Percentiles rank a stretch among this genome's conserved stretches.
These are phyloP conservation scores for Beverwykella pulmonaria DNA, from an alignment of 495 filamentous ascomycete species.

Conservation along the genomic window DNA sequence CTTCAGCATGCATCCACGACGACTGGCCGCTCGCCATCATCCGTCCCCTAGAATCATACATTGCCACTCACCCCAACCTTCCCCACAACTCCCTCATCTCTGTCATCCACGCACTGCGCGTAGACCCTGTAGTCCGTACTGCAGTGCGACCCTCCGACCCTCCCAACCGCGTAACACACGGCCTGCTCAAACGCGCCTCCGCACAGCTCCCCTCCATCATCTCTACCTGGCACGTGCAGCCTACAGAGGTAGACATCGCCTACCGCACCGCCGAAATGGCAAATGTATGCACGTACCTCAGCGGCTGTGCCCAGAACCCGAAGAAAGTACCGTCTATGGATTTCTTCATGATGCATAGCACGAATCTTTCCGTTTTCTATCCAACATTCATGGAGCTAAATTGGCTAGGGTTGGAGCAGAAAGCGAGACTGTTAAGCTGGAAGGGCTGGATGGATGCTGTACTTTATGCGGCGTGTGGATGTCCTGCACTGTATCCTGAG, in stretches of 20 bases:
- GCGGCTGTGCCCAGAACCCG: slow-evolving; percentile 4
- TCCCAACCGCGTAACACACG: slow-evolving; percentile 1
- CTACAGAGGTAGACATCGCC: background rate
- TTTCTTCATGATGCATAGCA: slow-evolving; percentile 4
- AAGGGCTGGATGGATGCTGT: slow-evolving; percentile 10
- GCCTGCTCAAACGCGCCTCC: background rate
- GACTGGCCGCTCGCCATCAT: slow-evolving; percentile 4
- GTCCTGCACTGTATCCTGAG: slow-evolving; percentile 3
- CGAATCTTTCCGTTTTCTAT: slow-evolving; percentile 2
- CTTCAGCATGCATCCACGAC: slow-evolving; percentile 7
- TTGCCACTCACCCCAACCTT: background rate
- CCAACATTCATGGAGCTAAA: slow-evolving; percentile 6
- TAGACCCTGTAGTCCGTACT: background rate
- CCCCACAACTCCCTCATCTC: background rate
- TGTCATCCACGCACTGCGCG: background rate
- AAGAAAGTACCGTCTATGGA: background rate
- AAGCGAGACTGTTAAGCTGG: slow-evolving; percentile 1
- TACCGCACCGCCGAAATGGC: background rate
- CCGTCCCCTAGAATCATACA: background rate
- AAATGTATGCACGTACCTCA: background rate
- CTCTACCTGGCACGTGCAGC: background rate
- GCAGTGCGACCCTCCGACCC: background rate
- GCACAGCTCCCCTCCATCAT: background rate
- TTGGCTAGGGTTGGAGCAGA: background rate
- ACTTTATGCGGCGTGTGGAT: slow-evolving; percentile 4